A percentile compares a stretch with the other conserved stretches of the same genome.
These are phyloP conservation scores for Suillus variegatus DNA, from an alignment of 768 basidiomycete genomes.

Conservation along the genomic window DNA sequence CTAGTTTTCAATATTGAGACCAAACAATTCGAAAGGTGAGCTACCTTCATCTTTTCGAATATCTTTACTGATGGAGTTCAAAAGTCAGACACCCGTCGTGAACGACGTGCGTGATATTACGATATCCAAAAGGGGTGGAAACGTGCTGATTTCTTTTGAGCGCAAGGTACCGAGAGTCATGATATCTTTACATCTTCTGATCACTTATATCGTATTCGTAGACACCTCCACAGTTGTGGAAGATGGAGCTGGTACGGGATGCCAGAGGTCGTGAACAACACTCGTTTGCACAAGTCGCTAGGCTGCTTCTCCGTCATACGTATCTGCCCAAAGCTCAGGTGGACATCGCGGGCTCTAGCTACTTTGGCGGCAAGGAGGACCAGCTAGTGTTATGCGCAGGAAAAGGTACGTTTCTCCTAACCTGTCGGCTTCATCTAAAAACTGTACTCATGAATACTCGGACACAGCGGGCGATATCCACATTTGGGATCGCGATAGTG, in stretches of 20 bases:
- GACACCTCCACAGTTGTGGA: constrained; percentile 82
- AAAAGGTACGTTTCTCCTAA: constrained; percentile 49
- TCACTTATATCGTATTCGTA: constrained; percentile 22
- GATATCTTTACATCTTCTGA: constrained; percentile 2
- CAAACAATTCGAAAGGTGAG: constrained; percentile 46
- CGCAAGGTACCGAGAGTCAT: constrained; percentile 33
- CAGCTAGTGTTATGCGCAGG: constrained; percentile 78
- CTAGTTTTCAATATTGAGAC: constrained; percentile 51
- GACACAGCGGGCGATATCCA: constrained; percentile 73
- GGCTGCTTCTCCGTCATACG: constrained; percentile 55
- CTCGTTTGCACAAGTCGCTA: constrained; percentile 29
- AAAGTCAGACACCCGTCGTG: constrained; percentile 54
- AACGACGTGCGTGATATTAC: constrained; percentile 57
- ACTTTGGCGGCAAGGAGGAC: constrained; percentile 80
- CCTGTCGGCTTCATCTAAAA: neutral
- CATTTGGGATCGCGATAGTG: constrained; percentile 86
- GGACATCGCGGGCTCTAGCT: constrained; percentile 80
- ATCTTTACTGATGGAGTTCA: constrained; percentile 13
- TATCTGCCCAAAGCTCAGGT: constrained; percentile 69
- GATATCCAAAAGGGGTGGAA: constrained; percentile 43
- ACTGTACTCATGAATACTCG: constrained; percentile 10
- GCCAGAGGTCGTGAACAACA: constrained; percentile 35
- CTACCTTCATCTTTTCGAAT: constrained; percentile 7
- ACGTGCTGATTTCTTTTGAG: constrained; percentile 50
- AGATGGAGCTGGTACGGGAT: constrained; percentile 64